Evolutionary conservation across 1,139 yeast species (phyloP).

Genomic region (Diutina scorzettiae): DNA sequence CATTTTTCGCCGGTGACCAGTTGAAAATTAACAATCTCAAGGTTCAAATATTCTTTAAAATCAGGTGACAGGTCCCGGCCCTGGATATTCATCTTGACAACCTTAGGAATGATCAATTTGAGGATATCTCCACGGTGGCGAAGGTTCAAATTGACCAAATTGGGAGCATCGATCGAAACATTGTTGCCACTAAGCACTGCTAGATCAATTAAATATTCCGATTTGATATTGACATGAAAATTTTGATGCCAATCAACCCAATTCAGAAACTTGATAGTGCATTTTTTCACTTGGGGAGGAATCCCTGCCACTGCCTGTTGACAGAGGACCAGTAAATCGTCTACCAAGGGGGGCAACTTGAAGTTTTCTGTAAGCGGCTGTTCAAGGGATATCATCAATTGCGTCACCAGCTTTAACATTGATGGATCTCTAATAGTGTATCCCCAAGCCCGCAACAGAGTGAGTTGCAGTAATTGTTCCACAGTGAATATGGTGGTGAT

Average conservation of each 20-base stretch:
- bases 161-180: neutral
- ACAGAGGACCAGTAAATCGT: neutral
- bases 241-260: neutral
- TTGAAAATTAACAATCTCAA: neutral
- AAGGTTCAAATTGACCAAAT: neutral
- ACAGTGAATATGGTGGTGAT: neutral
- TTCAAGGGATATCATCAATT: neutral
- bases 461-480: neutral
- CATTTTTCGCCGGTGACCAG: neutral
- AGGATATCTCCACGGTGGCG: neutral
- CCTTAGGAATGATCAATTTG: neutral
- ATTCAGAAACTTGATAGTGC: neutral
- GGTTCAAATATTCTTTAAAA: neutral
- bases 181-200: neutral
- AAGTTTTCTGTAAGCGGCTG: neutral
- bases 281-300: neutral
- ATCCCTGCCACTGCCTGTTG: neutral
- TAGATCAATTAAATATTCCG: neutral
- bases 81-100: neutral
- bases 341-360: neutral
- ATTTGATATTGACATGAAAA: neutral
- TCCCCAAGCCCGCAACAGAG: neutral
- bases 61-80: neutral
- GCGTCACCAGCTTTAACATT: neutral
- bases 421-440: neutral